phyloP scores from a whole-genome alignment of 2,329 filamentous ascomycete species.

The Lecanicillium sp. region DNA sequence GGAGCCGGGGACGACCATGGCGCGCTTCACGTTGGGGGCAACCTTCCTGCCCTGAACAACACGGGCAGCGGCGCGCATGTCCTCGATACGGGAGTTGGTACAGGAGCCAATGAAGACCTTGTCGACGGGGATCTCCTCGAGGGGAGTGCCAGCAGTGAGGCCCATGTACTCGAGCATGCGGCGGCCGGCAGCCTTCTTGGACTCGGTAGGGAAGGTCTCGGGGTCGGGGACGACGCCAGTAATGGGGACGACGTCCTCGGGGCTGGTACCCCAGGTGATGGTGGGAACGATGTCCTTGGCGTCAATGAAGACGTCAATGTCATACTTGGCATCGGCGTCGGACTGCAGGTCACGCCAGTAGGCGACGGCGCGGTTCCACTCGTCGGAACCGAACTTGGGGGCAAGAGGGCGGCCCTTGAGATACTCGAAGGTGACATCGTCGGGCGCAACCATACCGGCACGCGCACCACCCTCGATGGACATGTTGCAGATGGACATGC shows the following conservation, averaged over 20 bases:
- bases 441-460: constrained; percentile 94
- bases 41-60: constrained; percentile 85
- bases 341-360: constrained; percentile 87
- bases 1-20: constrained; percentile 94
- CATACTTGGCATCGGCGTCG: constrained; percentile 83
- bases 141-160: constrained; percentile 73
- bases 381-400: constrained; percentile 72
- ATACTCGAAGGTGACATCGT: constrained; percentile 91
- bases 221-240: constrained; percentile 86
- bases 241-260: constrained; percentile 93
- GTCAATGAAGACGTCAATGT: constrained; percentile 83
- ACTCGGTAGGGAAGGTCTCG: constrained; percentile 73
- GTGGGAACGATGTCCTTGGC: constrained; percentile 91
- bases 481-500: constrained; percentile 99
- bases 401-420: constrained; percentile 86
- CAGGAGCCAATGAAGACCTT: constrained; percentile 98
- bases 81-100: constrained; percentile 95
- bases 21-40: constrained; percentile 82
- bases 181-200: constrained; percentile 72
- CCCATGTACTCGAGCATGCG: constrained; percentile 96
- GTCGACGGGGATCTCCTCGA: constrained; percentile 89
- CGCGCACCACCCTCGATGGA: constrained; percentile 93
- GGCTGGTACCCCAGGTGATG: constrained; percentile 93
- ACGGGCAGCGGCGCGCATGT: constrained; percentile 78
- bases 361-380: constrained; percentile 81